phyloP scores from a whole-genome alignment of 1,284 basidiomycete genomes.

The Grifola frondosa region DNA sequence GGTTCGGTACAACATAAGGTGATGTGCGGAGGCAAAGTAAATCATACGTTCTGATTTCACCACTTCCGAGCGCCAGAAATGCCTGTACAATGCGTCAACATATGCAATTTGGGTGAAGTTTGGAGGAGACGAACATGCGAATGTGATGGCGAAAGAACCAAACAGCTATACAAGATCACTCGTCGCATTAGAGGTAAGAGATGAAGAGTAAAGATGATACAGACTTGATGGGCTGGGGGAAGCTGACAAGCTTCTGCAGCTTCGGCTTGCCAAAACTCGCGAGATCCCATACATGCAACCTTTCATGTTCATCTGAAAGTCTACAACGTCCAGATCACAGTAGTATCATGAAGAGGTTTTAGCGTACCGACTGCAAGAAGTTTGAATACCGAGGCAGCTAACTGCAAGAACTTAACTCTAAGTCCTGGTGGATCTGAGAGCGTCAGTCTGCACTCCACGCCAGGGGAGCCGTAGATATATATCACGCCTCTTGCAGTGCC shows the following conservation, averaged over 20 bases:
- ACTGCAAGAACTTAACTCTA: constrained; percentile 61
- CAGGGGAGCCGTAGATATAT: constrained; percentile 63
- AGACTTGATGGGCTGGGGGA: constrained; percentile 50
- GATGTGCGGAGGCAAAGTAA: constrained; percentile 64
- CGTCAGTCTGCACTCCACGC: constrained; percentile 54
- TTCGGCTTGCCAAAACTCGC: constrained; percentile 52
- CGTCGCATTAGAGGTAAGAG: constrained; percentile 9
- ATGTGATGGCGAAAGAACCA: constrained; percentile 72
- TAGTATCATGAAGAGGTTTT: not conserved
- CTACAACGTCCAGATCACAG: not conserved
- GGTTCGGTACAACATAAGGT: constrained; percentile 65
- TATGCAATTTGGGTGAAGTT: not conserved
- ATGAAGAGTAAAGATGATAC: constrained; percentile 10
- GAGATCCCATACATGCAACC: constrained; percentile 71
- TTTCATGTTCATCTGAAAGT: constrained; percentile 59
- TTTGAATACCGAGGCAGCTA: constrained; percentile 56
- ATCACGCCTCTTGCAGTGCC: constrained; percentile 61
- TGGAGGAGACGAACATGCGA: constrained; percentile 60
- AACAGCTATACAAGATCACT: constrained; percentile 40
- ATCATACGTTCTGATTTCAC: constrained; percentile 70
- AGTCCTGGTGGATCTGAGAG: constrained; percentile 45
- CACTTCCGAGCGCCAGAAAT: constrained; percentile 58
- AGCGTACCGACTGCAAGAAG: constrained; percentile 67
- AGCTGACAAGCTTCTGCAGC: constrained; percentile 50
- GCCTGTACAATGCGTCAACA: constrained; percentile 39